Evolutionary conservation across 2,329 filamentous ascomycete species (phyloP).

Genomic region (Bipolaris sorokiniana): DNA sequence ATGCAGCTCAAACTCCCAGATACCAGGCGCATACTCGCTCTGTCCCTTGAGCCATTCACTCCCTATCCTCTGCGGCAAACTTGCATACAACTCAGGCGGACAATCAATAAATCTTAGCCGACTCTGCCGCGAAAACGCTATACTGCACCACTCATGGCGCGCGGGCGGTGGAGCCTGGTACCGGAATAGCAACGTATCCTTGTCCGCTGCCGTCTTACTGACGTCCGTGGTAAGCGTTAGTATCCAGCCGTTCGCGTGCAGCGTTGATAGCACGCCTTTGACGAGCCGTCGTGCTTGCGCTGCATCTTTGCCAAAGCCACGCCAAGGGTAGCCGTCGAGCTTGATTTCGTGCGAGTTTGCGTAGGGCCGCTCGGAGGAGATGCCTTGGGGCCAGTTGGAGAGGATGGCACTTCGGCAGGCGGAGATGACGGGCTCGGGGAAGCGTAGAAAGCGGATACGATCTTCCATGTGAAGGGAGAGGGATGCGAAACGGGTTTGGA

Average conservation of each 20-base stretch:
- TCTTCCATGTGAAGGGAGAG: slow-evolving; percentile 33
- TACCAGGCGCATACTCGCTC: slow-evolving; percentile 18
- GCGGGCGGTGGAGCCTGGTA: slow-evolving; percentile 45
- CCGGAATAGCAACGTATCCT: slow-evolving; percentile 49
- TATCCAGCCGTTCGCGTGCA: slow-evolving; percentile 46
- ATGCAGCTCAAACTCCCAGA: slow-evolving; percentile 44
- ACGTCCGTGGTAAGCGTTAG: slow-evolving; percentile 47
- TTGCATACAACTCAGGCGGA: slow-evolving; percentile 14
- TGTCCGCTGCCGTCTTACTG: slow-evolving; percentile 33
- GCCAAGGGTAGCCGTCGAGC: slow-evolving; percentile 48
- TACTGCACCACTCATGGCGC: slow-evolving; percentile 47
- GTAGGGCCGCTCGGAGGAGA: slow-evolving; percentile 43
- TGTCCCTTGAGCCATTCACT: slow-evolving; percentile 18
- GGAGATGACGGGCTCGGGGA: slow-evolving; percentile 37
- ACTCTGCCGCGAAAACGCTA: slow-evolving; percentile 41
- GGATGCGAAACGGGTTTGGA: slow-evolving; percentile 33
- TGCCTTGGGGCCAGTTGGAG: slow-evolving; percentile 36
- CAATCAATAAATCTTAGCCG: slow-evolving; percentile 45
- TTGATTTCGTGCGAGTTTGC: slow-evolving; percentile 48
- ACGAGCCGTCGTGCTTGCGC: slow-evolving; percentile 44
- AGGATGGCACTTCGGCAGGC: slow-evolving; percentile 34
- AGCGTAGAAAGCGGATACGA: slow-evolving; percentile 46
- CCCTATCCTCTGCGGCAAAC: slow-evolving; percentile 18
- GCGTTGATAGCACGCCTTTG: slow-evolving; percentile 34
- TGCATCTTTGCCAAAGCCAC: slow-evolving; percentile 30